phyloP scores from a whole-genome alignment of 2,329 filamentous ascomycete species.

The Aspergillus viridinutans region DNA sequence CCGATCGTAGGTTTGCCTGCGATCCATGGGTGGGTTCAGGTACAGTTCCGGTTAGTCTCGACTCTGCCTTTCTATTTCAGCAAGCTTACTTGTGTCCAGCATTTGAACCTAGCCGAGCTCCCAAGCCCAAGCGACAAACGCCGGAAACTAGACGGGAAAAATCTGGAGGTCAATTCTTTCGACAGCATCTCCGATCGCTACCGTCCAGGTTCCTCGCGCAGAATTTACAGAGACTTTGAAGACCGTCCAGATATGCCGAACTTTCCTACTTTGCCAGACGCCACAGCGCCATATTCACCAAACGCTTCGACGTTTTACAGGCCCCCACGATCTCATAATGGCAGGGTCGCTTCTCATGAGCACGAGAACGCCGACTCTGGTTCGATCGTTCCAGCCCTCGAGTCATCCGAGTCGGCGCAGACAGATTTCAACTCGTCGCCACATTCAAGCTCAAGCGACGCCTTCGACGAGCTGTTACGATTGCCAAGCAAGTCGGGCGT shows the following conservation, averaged over 20 bases:
- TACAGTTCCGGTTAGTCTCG: neutral
- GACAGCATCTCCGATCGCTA: neutral
- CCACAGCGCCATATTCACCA: neutral
- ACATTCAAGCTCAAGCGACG: neutral
- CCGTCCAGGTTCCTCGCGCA: neutral
- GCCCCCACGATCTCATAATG: neutral
- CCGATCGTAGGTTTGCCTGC: neutral
- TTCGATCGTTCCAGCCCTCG: neutral
- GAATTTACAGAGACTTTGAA: neutral
- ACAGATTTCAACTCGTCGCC: neutral
- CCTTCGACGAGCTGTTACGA: neutral
- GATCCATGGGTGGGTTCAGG: neutral
- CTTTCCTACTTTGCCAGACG: neutral
- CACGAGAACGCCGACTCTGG: neutral
- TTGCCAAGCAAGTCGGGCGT: neutral
- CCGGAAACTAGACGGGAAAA: neutral
- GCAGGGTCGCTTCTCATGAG: neutral
- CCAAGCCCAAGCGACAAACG: neutral
- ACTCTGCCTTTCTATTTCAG: neutral
- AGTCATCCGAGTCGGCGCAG: neutral
- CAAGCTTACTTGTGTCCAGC: neutral
- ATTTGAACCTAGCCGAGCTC: neutral
- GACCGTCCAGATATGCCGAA: neutral
- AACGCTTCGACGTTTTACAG: slow-evolving; percentile 1
- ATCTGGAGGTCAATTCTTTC: neutral